phyloP scores from a whole-genome alignment of 225 moss, liverwort and hornwort genomes.

The Takakia lepidozioides region DNA sequence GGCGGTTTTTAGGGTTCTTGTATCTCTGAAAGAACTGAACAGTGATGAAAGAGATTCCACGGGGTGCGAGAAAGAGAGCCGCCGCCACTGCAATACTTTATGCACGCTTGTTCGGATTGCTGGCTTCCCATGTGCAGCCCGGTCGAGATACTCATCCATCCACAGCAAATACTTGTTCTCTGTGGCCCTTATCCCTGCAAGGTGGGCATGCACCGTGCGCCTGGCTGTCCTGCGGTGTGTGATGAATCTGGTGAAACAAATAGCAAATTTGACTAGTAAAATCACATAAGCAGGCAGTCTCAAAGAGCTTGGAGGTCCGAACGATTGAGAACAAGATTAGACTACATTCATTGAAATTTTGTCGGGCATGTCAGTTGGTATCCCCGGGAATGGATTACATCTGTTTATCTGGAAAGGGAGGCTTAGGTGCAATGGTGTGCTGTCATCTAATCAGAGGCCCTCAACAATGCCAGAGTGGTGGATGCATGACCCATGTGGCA shows the following conservation, averaged over 20 bases:
- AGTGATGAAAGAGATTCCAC: slow-evolving; percentile 23
- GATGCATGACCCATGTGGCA: too few relatives aligned
- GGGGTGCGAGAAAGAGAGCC: slow-evolving; percentile 62
- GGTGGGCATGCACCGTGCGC: slow-evolving; percentile 57
- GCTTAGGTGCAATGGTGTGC: too few relatives aligned
- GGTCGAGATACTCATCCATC: slow-evolving; percentile 71
- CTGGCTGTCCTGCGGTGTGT: slow-evolving; percentile 32
- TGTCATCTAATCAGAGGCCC: too few relatives aligned
- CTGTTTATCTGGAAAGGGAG: too few relatives aligned
- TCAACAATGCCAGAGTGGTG: too few relatives aligned
- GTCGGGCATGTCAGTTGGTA: too few relatives aligned
- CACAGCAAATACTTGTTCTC: slow-evolving; percentile 45
- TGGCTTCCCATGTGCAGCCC: slow-evolving; percentile 87
- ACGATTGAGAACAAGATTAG: too few relatives aligned
- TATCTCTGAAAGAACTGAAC: slow-evolving; percentile 28
- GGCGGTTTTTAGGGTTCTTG: slow-evolving; percentile 78
- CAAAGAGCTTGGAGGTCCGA: too few relatives aligned
- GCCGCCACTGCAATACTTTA: slow-evolving; percentile 94
- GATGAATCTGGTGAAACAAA: slow-evolving; percentile 34
- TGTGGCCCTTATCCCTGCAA: slow-evolving; percentile 61
- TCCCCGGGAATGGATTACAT: too few relatives aligned
- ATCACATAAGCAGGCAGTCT: too few relatives aligned
- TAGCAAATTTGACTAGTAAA: too few relatives aligned
- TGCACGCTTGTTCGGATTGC: slow-evolving; percentile 80
- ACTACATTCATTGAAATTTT: too few relatives aligned